A percentile compares a stretch with the other conserved stretches of the same genome.
Conservation (phyloP, 2,329 filamentous ascomycete genomes). For the Tolypocladium album region DNA sequence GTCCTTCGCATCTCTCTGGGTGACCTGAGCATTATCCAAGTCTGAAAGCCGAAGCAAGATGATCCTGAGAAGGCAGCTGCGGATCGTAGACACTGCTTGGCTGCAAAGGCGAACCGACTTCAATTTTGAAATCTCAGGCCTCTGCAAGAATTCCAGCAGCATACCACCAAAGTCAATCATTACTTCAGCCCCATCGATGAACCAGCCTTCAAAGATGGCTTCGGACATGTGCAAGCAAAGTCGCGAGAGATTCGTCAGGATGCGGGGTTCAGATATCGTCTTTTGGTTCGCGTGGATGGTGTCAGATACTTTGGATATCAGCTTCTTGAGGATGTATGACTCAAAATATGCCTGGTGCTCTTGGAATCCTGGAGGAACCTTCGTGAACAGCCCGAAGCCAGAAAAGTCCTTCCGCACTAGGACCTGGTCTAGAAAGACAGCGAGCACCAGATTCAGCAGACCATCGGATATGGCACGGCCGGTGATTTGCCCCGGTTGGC, state of each 20-base stretch:
- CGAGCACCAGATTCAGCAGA: conserved; percentile 65
- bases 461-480: conserved; percentile 65
- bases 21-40: conserved; percentile 53
- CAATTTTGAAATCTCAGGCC: conserved; percentile 66
- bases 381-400: conserved; percentile 75
- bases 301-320: conserved; percentile 59
- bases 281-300: conserved; percentile 62
- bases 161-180: conserved; percentile 80
- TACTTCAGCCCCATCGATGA: conserved; percentile 74
- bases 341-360: conserved; percentile 95
- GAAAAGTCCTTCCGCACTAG: conserved; percentile 81
- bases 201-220: conserved; percentile 93
- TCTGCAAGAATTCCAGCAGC: conserved; percentile 78
- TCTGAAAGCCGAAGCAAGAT: conserved; percentile 76
- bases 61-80: conserved; percentile 66
- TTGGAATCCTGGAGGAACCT: conserved; percentile 83
- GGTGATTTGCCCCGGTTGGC: conserved; percentile 36
- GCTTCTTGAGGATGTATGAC: conserved; percentile 72
- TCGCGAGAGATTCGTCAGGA: conserved; percentile 77
- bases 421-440: conserved; percentile 77
- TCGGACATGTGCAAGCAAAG: conserved; percentile 76
- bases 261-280: conserved; percentile 65
- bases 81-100: conserved; percentile 67
- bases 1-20: conserved; percentile 51
- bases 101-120: conserved; percentile 90